Evolutionary conservation across 75 land plant genomes (phyloP).

Genomic region (Azolla pinnata): DNA sequence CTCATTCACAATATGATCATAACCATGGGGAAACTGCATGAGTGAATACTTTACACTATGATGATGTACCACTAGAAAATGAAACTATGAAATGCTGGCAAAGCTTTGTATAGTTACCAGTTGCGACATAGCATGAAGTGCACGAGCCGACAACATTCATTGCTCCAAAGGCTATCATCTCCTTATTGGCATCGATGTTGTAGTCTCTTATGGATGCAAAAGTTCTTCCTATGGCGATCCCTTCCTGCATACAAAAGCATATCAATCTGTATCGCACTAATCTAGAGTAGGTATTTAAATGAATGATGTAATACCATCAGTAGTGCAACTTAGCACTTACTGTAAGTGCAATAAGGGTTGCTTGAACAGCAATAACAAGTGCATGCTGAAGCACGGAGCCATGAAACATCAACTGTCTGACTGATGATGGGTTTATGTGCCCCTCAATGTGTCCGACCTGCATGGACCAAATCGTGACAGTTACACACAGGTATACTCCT

Average conservation of each 20-base stretch:
- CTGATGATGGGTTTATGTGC: slow-evolving; percentile 56
- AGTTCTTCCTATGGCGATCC: slow-evolving; percentile 75
- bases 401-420: slow-evolving; percentile 29
- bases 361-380: slow-evolving; percentile 44
- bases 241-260: slow-evolving; percentile 42
- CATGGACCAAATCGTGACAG: neutral
- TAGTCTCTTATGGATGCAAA: slow-evolving; percentile 81
- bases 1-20: too few species aligned
- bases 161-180: slow-evolving; percentile 79
- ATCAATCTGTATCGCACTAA: neutral
- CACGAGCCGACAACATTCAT: slow-evolving; percentile 77
- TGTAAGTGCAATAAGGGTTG: slow-evolving; percentile 58
- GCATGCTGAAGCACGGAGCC: slow-evolving; percentile 40
- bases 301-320: neutral
- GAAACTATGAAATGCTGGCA: too few species aligned
- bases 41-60: too few species aligned
- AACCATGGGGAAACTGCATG: too few species aligned
- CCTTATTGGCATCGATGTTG: slow-evolving; percentile 87
- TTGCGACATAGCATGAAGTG: slow-evolving; percentile 81
- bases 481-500: neutral
- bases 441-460: slow-evolving; percentile 48
- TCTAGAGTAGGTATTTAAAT: neutral
- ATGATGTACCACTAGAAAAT: too few species aligned
- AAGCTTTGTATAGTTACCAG: too few species aligned
- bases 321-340: slow-evolving; percentile 12